Percentiles rank a stretch among this genome's conserved stretches.
phyloP scores from a whole-genome alignment of 164 flowering plant genomes.

The Vitis amurensis region DNA sequence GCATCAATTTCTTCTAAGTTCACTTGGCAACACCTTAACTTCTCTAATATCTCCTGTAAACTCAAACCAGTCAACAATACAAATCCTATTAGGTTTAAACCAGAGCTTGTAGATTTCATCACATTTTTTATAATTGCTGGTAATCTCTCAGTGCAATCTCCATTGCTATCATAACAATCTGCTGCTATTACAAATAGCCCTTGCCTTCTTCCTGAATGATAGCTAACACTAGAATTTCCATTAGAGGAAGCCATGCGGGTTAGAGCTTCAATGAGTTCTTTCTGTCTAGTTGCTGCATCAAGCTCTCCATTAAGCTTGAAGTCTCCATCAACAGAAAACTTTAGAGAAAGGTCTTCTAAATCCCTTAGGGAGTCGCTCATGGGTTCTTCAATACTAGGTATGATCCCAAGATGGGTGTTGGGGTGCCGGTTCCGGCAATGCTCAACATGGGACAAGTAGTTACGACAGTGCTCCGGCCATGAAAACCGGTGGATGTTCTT shows the following conservation, averaged over 20 bases:
- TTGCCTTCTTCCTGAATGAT: constrained; percentile 64
- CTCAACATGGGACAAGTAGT: constrained; percentile 70
- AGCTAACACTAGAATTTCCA: constrained; percentile 23
- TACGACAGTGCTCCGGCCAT: constrained; percentile 82
- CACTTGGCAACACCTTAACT: constrained; percentile 36
- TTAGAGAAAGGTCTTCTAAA: constrained; percentile 72
- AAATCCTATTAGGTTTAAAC: constrained; percentile 46
- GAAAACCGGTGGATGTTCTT: constrained; percentile 76
- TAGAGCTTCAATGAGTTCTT: constrained; percentile 57
- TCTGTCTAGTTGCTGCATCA: constrained; percentile 47
- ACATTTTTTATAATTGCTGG: constrained; percentile 36
- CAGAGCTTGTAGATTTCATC: constrained; percentile 30
- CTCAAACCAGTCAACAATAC: constrained; percentile 59
- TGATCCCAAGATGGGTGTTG: constrained; percentile 49
- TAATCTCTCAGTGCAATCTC: constrained; percentile 31
- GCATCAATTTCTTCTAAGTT: constrained; percentile 65
- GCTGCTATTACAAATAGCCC: constrained; percentile 56
- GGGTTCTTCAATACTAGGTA: constrained; percentile 59
- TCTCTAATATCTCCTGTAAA: constrained; percentile 49
- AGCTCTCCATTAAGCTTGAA: constrained; percentile 55
- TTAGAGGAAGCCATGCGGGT: constrained; percentile 27
- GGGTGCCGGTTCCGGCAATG: constrained; percentile 71
- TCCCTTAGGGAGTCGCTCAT: constrained; percentile 78
- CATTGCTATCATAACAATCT: constrained; percentile 51
- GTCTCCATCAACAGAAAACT: constrained; percentile 68